Conservation (phyloP, 106 monocot species). For the Apostasia shenzhenica region DNA sequence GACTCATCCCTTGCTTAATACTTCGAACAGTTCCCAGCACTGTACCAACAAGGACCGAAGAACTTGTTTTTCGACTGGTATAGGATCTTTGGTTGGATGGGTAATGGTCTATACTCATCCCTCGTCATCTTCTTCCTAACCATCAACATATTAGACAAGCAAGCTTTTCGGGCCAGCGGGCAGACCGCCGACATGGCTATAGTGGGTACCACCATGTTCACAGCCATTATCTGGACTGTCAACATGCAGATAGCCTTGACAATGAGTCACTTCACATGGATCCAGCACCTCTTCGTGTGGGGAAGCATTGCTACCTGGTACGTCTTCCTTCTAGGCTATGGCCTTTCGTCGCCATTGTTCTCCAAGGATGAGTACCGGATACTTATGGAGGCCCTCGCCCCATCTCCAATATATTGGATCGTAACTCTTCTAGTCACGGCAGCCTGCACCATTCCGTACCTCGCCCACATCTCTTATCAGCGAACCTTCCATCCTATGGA, state of each 20-base stretch:
- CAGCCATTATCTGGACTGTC: slow-evolving; percentile 59
- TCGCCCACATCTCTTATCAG: slow-evolving; percentile 30
- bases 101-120: slow-evolving; percentile 45
- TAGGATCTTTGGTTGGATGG: slow-evolving; percentile 68
- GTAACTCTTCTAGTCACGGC: slow-evolving; percentile 30
- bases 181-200: slow-evolving; percentile 46
- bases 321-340: slow-evolving; percentile 40
- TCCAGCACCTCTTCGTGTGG: slow-evolving; percentile 64
- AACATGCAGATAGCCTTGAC: slow-evolving; percentile 55
- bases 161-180: slow-evolving; percentile 28
- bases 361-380: slow-evolving; percentile 22
- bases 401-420: slow-evolving; percentile 44
- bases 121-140: slow-evolving; percentile 48
- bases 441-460: slow-evolving; percentile 42
- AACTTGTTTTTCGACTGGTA: slow-evolving; percentile 65
- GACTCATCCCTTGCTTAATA: neutral
- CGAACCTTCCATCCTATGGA: slow-evolving; percentile 33
- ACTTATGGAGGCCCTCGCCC: slow-evolving; percentile 35
- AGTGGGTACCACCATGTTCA: slow-evolving; percentile 58
- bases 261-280: slow-evolving; percentile 76
- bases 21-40: slow-evolving; percentile 44
- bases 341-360: slow-evolving; percentile 19
- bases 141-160: slow-evolving; percentile 16
- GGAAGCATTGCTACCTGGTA: slow-evolving; percentile 58
- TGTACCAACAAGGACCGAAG: slow-evolving; percentile 72